Evolutionary conservation across 2,329 filamentous ascomycete species (phyloP).

Genomic region (Stemphylium beticola): DNA sequence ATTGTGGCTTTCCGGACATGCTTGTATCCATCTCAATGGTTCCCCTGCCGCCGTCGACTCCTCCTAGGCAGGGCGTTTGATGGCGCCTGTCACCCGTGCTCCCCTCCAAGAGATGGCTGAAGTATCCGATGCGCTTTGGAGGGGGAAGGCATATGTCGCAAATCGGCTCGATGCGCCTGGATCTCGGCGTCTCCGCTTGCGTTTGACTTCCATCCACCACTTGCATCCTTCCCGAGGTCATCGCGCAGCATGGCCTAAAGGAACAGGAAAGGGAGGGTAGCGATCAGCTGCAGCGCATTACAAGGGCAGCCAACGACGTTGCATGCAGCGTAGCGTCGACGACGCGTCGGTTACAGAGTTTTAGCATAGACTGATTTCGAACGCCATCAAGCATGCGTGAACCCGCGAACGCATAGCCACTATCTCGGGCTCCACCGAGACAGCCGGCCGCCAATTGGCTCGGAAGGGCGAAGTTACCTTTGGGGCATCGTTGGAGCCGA

Average conservation of each 20-base stretch:
- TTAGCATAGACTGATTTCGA: constrained; percentile 17
- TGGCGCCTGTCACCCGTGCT: constrained; percentile 28
- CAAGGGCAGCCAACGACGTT: constrained; percentile 16
- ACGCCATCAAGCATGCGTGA: constrained; percentile 9
- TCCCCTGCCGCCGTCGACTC: constrained; percentile 19
- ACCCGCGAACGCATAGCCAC: constrained; percentile 30
- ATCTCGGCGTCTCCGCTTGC: constrained; percentile 23
- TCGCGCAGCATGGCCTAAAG: constrained; percentile 11
- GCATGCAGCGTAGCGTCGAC: constrained; percentile 9
- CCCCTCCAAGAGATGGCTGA: not conserved
- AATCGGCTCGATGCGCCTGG: constrained; percentile 14
- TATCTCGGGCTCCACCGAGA: constrained; percentile 18
- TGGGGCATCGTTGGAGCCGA: constrained; percentile 30
- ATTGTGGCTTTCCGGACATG: constrained; percentile 10
- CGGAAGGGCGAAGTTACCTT: constrained; percentile 15
- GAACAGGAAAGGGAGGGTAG: constrained; percentile 17
- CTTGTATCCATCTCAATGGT: constrained; percentile 20
- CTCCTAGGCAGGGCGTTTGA: constrained; percentile 17
- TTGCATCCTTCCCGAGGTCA: constrained; percentile 10
- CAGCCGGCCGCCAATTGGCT: constrained; percentile 27
- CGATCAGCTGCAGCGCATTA: constrained; percentile 26
- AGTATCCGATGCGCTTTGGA: no score
- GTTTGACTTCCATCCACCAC: constrained; percentile 17
- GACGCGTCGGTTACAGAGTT: constrained; percentile 13
- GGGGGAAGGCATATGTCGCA: constrained; percentile 4